Conservation (phyloP, 441 rosid genomes). For the Adansonia grandidieri region DNA sequence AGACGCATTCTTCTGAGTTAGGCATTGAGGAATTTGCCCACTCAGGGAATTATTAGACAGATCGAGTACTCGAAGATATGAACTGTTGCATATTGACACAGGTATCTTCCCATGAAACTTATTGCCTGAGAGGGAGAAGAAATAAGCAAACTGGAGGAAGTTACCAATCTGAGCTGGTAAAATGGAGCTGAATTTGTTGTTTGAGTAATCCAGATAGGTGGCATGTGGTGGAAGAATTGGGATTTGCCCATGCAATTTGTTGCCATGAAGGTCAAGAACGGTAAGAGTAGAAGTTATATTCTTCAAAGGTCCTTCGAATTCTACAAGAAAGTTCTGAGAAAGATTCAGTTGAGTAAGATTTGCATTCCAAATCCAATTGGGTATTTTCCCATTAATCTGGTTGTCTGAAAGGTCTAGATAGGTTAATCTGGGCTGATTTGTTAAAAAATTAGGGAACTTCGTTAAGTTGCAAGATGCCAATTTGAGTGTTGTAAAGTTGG, state of each 20-base stretch:
- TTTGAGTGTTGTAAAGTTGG: constrained; percentile 12
- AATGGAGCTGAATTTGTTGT: constrained; percentile 27
- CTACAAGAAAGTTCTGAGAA: constrained; percentile 36
- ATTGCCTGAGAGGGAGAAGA: constrained; percentile 48
- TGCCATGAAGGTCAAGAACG: constrained; percentile 46
- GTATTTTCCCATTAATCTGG: constrained; percentile 43
- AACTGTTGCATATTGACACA: constrained; percentile 27
- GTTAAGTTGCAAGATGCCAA: constrained; percentile 48
- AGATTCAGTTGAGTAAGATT: constrained; percentile 23
- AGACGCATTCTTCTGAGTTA: not conserved
- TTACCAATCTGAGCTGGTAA: constrained; percentile 30
- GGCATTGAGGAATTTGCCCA: constrained; percentile 32
- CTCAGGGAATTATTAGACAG: constrained; percentile 29
- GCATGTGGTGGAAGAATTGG: not conserved
- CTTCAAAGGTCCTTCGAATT: constrained; percentile 23
- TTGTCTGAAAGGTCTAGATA: constrained; percentile 49
- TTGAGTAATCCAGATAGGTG: constrained; percentile 35
- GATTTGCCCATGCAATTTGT: constrained; percentile 3
- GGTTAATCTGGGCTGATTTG: not conserved
- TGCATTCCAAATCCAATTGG: constrained; percentile 52
- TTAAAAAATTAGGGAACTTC: constrained; percentile 36
- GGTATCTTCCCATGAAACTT: constrained; percentile 35
- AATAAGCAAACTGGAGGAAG: not conserved
- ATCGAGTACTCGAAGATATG: constrained; percentile 36
- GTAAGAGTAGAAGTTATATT: rapidly evolving